Evolutionary conservation across 2,329 filamentous ascomycete species (phyloP), one percentile per base, ranked within the genome.

Genomic region (Claviceps arundinis): DNA sequence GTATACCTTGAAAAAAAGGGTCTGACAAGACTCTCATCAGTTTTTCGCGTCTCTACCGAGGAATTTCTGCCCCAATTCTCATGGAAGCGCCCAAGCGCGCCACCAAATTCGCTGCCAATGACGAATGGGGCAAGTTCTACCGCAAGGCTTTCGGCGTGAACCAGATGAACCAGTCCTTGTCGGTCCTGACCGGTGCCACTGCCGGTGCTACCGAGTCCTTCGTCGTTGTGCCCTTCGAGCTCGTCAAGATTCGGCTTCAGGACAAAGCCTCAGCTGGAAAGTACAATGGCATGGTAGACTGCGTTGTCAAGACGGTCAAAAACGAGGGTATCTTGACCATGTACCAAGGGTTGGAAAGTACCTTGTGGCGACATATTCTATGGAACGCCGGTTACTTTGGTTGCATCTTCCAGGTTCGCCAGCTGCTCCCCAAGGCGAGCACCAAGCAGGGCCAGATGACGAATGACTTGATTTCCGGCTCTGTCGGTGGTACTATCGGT

Each of bases 381-480:
- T 96, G 90, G 90, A 96, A 96, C 71, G 82, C 87, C 14, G 91
- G 90, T 54, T 96, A 95, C 78, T 98, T 98, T 68, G 93, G 93
- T 64, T 94, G 89, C 71, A 98, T 98, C 68, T 95, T 94, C 82
- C 93, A 98, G 73, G 88, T 97, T 56, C 86, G 90, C 65, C 79
- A 81, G 55, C 74, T 96, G 59, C 72, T 98, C 47, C 93, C 93
- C 56, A 78, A 81, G 65, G 82, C 85, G n/a, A 80, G 85, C 52
- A 85, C 81, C 69, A 95, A 95, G 78, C 76, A 76, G 58, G 76
- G 79, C 50, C 84, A 96, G 72, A 87, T 95, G 70, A 71, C 78
- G 54, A 96, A 95, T 66, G 90, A 98, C 63, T 72, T 98, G 58
- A 71, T 95, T 52, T 89, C 89, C 19, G 93, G 93, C 67, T 78